Percentiles rank a stretch among this genome's conserved stretches.
phyloP scores from a whole-genome alignment of 495 filamentous ascomycete genomes.

The Aspergillus mulundensis region DNA sequence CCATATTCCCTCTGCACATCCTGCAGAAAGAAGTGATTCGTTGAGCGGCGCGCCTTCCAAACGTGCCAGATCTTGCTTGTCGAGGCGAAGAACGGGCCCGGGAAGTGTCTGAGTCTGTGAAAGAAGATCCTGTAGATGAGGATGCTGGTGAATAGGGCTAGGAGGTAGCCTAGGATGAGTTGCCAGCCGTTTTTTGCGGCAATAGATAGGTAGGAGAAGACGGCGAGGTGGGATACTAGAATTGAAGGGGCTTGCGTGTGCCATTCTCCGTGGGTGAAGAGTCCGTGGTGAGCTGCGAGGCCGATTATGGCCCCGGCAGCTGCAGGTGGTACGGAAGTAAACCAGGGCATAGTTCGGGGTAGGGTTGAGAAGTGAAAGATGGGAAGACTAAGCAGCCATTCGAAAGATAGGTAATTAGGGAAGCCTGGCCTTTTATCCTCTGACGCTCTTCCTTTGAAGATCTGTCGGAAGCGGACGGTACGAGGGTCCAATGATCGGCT shows the following conservation, averaged over 20 bases:
- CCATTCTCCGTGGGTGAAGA: slow-evolving; percentile 27
- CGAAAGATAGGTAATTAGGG: no score
- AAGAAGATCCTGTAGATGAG: neutral
- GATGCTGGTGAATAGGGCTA: neutral
- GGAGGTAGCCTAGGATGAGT: neutral
- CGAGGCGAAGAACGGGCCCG: slow-evolving; percentile 35
- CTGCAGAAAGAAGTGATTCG: slow-evolving; percentile 31
- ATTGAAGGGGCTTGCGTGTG: slow-evolving; percentile 15
- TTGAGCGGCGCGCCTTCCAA: slow-evolving; percentile 23
- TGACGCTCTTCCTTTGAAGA: no score
- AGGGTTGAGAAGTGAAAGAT: no score
- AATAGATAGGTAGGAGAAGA: slow-evolving; percentile 10
- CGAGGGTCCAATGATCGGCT: no score
- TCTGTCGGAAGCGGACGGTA: no score
- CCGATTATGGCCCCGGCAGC: neutral
- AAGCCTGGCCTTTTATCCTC: no score
- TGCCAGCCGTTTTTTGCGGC: no score
- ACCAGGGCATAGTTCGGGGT: no score
- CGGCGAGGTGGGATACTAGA: slow-evolving; percentile 9
- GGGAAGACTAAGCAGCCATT: no score
- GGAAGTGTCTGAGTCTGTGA: slow-evolving; percentile 19
- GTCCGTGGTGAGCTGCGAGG: slow-evolving; percentile 13
- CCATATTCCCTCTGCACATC: no score
- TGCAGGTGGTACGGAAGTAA: neutral
- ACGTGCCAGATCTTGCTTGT: slow-evolving; percentile 48